Percentiles rank a stretch among this genome's conserved stretches.
phyloP scores from a whole-genome alignment of 2,329 filamentous ascomycete species.

The Fusarium scirpi region DNA sequence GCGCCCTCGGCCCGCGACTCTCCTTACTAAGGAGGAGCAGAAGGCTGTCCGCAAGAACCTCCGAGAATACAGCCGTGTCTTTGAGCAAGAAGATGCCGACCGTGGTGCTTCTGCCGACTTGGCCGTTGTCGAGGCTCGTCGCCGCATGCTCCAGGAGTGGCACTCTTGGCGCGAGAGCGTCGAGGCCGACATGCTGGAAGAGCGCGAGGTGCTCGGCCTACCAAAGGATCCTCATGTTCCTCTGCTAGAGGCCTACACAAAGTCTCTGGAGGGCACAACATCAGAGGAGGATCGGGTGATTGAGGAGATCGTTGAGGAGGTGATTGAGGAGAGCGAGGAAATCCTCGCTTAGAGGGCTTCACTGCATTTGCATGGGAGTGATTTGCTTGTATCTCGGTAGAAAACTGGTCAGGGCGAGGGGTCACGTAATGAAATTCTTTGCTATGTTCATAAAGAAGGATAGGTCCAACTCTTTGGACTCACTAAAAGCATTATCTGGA shows the following conservation, averaged over 20 bases:
- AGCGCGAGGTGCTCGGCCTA: constrained; percentile 75
- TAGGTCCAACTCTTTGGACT: constrained; percentile 37
- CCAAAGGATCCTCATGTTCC: constrained; percentile 73
- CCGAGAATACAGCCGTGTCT: constrained; percentile 92
- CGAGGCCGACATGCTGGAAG: constrained; percentile 77
- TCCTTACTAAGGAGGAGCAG: constrained; percentile 96
- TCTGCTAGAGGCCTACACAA: constrained; percentile 68
- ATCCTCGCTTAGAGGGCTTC: constrained; percentile 58
- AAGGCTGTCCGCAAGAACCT: constrained; percentile 98
- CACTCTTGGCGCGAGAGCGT: constrained; percentile 81
- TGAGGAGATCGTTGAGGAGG: constrained; percentile 90
- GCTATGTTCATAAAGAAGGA: constrained; percentile 41
- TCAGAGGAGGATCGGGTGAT: constrained; percentile 81
- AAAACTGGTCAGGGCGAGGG: constrained; percentile 50
- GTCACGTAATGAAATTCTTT: constrained; percentile 53
- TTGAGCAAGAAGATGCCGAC: constrained; percentile 95
- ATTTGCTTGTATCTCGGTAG: constrained; percentile 52
- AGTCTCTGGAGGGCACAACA: constrained; percentile 62
- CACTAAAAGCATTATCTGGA: constrained; percentile 41
- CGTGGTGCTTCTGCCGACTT: constrained; percentile 94
- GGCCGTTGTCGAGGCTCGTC: constrained; percentile 89
- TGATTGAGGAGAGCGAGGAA: constrained; percentile 87
- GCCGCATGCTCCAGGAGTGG: constrained; percentile 89
- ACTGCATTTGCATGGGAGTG: constrained; percentile 48
- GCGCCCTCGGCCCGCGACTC: constrained; percentile 90